A percentile compares a stretch with the other conserved stretches of the same genome.
Conservation (phyloP, 208 protist genomes). For the Herpetomonas samuelpessoai region DNA sequence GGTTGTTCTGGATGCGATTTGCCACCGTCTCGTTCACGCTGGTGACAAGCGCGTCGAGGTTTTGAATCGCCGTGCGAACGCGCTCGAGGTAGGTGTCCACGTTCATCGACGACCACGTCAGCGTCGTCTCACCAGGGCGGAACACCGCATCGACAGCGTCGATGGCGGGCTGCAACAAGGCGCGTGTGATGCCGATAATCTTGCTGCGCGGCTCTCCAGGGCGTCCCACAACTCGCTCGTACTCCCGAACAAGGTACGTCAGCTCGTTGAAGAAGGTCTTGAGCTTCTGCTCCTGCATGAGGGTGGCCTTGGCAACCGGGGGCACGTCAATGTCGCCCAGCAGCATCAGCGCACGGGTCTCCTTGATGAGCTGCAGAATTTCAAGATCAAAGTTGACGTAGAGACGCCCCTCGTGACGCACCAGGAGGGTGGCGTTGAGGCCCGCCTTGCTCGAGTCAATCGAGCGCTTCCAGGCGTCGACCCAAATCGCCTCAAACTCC, state of each 20-base stretch:
- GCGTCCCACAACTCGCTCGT: slow-evolving; percentile 83
- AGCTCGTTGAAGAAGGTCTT: slow-evolving; percentile 96
- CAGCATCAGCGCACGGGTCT: slow-evolving; percentile 93
- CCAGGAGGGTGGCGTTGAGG: slow-evolving; percentile 95
- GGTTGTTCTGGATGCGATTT: slow-evolving; percentile 80
- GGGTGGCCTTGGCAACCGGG: slow-evolving; percentile 75
- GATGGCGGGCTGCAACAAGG: slow-evolving; percentile 90
- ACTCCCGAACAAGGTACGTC: slow-evolving; percentile 87
- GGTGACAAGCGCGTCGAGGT: slow-evolving; percentile 35
- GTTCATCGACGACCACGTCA: slow-evolving; percentile 92
- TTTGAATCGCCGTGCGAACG: slow-evolving; percentile 52
- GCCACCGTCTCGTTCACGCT: slow-evolving; percentile 84
- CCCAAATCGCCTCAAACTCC: slow-evolving; percentile 96
- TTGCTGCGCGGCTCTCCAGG: slow-evolving; percentile 30
- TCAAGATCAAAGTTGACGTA: slow-evolving; percentile 98
- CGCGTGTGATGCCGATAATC: slow-evolving; percentile 86
- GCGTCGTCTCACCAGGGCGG: slow-evolving; percentile 52
- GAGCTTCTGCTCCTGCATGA: slow-evolving; percentile 95
- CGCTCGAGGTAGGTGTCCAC: slow-evolving; percentile 81
- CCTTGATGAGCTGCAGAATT: slow-evolving; percentile 96
- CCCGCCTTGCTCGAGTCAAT: slow-evolving; percentile 92
- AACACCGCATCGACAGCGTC: slow-evolving; percentile 91
- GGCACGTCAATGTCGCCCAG: slow-evolving; percentile 94
- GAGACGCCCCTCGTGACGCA: slow-evolving; percentile 93
- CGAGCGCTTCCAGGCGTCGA: slow-evolving; percentile 94